These are phyloP conservation scores for Hibiscus trionum DNA, from an alignment of 345 rosid genomes.

Conservation along the genomic window DNA sequence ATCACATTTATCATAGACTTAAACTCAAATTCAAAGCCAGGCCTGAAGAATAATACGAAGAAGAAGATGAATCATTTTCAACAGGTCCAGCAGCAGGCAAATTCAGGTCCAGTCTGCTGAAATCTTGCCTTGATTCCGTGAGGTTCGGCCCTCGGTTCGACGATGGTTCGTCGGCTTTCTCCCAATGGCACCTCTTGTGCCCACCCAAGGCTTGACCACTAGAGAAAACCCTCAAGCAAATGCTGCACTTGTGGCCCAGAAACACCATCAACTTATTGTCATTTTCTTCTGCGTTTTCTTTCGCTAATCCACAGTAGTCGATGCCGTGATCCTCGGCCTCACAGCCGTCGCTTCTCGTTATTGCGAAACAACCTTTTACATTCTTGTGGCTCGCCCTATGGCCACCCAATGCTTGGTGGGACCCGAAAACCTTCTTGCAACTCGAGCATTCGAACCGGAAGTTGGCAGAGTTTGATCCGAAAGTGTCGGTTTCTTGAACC, in stretches of 20 bases:
- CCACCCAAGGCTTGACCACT: conserved; percentile 80
- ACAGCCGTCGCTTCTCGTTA: too few relatives aligned
- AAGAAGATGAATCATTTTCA: conserved; percentile 35
- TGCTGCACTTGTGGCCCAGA: conserved; percentile 47
- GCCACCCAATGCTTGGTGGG: conserved; percentile 91
- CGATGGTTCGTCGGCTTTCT: conserved; percentile 22
- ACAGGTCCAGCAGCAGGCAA: conserved; percentile 37
- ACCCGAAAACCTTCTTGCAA: conserved; percentile 82
- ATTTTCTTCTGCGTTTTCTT: conserved; percentile 9
- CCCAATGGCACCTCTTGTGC: conserved; percentile 76
- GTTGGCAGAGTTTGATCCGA: neutral
- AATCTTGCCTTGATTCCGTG: neutral
- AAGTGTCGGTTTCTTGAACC: conserved; percentile 14
- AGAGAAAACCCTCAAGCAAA: conserved; percentile 52
- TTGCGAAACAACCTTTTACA: conserved; percentile 50
- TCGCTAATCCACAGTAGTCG: neutral
- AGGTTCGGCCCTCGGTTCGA: conserved; percentile 15
- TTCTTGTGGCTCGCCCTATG: conserved; percentile 86
- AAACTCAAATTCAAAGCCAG: conserved; percentile 65
- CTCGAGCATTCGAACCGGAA: conserved; percentile 59
- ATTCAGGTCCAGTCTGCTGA: conserved; percentile 49
- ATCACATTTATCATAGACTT: conserved; percentile 38
- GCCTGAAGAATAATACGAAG: conserved; percentile 22
- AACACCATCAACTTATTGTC: conserved; percentile 19
- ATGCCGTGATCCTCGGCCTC: conserved; percentile 11